Evolutionary conservation across 148 eudicot genomes (phyloP).

Genomic region (Rhododendron molle): DNA sequence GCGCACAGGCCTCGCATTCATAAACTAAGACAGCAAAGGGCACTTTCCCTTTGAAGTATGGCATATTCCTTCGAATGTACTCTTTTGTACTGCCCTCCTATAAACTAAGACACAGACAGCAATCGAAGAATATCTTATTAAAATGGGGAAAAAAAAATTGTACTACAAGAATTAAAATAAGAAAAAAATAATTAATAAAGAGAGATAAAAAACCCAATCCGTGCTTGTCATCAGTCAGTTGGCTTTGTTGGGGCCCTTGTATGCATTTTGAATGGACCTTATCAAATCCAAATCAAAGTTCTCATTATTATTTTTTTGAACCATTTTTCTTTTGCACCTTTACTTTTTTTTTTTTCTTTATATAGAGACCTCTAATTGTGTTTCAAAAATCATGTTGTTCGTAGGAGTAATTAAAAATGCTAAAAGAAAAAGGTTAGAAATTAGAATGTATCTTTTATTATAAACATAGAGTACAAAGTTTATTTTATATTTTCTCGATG

Average conservation of each 20-base stretch:
- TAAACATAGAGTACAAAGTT: not conserved
- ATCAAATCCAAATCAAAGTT: not conserved
- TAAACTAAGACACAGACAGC: not conserved
- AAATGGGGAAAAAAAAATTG: too few species aligned
- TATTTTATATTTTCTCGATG: too few species aligned
- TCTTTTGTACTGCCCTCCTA: not conserved
- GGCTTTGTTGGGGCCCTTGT: not conserved
- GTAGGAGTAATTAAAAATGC: not conserved
- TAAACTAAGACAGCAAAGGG: not conserved
- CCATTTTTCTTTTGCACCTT: not conserved
- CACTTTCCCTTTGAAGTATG: not conserved
- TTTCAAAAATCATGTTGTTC: not conserved
- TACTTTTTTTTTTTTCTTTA: not conserved
- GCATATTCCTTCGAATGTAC: conserved; percentile 14
- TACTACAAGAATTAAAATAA: not conserved
- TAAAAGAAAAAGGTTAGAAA: too few species aligned
- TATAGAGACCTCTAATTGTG: not conserved
- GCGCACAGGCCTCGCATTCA: conserved; percentile 7
- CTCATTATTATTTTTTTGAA: not conserved
- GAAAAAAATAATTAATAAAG: not conserved
- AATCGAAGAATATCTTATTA: not conserved
- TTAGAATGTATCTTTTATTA: too few species aligned
- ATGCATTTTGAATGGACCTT: not conserved
- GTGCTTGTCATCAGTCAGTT: not conserved
- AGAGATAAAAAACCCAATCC: not conserved